These are phyloP conservation scores for Penstemon barbatus DNA, from an alignment of 257 asterid genomes.

Conservation along the genomic window DNA sequence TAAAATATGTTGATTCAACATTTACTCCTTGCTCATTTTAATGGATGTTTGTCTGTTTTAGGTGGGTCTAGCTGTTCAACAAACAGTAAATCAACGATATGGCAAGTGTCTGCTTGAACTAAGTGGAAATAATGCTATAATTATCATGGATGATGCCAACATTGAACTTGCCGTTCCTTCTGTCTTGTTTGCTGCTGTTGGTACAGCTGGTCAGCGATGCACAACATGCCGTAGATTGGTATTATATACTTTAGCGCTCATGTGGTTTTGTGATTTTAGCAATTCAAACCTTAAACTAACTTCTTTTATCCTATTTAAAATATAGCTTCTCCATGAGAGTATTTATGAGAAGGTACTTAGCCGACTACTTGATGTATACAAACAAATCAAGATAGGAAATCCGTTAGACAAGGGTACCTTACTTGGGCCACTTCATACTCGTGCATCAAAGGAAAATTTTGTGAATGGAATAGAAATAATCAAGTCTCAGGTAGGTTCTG, in stretches of 20 bases:
- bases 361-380: constrained; percentile 74
- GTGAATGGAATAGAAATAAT: constrained; percentile 74
- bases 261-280: constrained; percentile 9
- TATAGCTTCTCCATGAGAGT: constrained; percentile 87
- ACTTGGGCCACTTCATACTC: constrained; percentile 94
- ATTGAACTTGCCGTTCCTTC: constrained; percentile 90
- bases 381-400: constrained; percentile 88
- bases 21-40: no score
- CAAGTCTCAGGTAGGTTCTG: constrained; percentile 69
- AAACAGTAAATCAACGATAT: constrained; percentile 77
- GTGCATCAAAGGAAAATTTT: constrained; percentile 63
- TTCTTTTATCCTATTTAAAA: constrained; percentile 17
- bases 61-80: constrained; percentile 97
- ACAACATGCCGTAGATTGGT: constrained; percentile 99
- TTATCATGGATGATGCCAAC: constrained; percentile 95
- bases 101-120: constrained; percentile 93
- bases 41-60: constrained; percentile 29
- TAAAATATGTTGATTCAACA: no score
- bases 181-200: constrained; percentile 94
- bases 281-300: constrained; percentile 13
- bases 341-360: constrained; percentile 74
- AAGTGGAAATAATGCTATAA: constrained; percentile 96
- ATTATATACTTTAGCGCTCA: constrained; percentile 20
- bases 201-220: constrained; percentile 99
- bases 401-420: constrained; percentile 87